A percentile compares a stretch with the other conserved stretches of the same genome.
phyloP scores from a whole-genome alignment of 1,284 basidiomycete species.

The Calocybe gambosa region DNA sequence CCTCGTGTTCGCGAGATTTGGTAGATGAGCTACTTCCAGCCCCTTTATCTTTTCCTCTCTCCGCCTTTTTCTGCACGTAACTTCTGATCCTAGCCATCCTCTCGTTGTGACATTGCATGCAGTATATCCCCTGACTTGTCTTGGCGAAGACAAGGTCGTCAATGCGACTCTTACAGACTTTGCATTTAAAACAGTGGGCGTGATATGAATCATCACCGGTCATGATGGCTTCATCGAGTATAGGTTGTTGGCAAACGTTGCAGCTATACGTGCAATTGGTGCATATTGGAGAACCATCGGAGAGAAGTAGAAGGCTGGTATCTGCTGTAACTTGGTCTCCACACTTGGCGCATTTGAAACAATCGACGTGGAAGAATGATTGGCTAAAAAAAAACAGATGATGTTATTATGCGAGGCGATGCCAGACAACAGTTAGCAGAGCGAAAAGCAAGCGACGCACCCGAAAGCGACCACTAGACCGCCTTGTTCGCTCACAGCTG shows the following conservation, averaged over 20 bases:
- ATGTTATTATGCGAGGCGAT: not conserved
- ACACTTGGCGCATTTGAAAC: conserved; percentile 83
- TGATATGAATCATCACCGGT: conserved; percentile 98
- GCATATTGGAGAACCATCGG: conserved; percentile 96
- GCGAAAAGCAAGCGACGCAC: conserved; percentile 34
- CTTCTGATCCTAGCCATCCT: conserved; percentile 88
- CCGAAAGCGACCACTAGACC: conserved; percentile 90
- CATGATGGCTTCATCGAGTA: conserved; percentile 97
- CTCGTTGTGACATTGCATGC: conserved; percentile 97
- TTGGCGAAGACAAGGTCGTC: conserved; percentile 99
- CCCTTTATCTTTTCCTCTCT: conserved; percentile 38
- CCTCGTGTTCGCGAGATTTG: conserved; percentile 38
- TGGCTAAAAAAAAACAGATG: conserved; percentile 40
- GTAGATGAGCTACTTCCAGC: conserved; percentile 35
- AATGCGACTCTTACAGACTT: conserved; percentile 89
- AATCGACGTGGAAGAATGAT: conserved; percentile 79
- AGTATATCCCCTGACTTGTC: conserved; percentile 97
- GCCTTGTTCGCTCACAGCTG: conserved; percentile 79
- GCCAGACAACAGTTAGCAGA: not conserved
- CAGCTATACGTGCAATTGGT: conserved; percentile 96
- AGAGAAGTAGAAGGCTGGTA: conserved; percentile 91
- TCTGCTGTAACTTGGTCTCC: conserved; percentile 80
- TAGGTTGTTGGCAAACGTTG: conserved; percentile 86
- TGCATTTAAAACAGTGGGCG: conserved; percentile 97
- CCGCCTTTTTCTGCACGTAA: conserved; percentile 76